Percentiles rank a stretch among this genome's conserved stretches.
Evolutionary conservation across 495 filamentous ascomycete species (phyloP).

Genomic region (Penicillium paxilli): DNA sequence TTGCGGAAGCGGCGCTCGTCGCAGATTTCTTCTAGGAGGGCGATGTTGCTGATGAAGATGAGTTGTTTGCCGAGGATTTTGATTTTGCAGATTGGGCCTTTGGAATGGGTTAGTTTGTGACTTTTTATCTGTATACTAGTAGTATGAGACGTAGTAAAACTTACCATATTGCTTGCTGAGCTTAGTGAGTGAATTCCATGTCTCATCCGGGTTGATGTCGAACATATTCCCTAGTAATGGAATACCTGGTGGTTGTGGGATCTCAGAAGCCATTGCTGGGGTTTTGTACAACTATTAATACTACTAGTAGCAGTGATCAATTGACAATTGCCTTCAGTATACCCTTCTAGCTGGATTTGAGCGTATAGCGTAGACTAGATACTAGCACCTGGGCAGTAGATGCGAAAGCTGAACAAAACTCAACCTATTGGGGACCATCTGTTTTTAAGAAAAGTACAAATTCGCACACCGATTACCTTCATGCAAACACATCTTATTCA

Average conservation of each 20-base stretch:
- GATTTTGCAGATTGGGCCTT: conserved; percentile 72
- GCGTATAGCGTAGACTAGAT: too few relatives aligned
- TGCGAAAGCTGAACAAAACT: too few relatives aligned
- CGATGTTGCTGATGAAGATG: conserved; percentile 55
- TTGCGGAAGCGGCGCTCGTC: conserved; percentile 74
- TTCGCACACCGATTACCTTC: too few relatives aligned
- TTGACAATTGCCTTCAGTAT: too few relatives aligned
- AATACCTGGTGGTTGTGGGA: conserved; percentile 66
- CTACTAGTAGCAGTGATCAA: too few relatives aligned
- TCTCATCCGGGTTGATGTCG: conserved; percentile 60
- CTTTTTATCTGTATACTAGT: not conserved
- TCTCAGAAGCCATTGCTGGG: conserved; percentile 43
- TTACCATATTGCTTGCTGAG: conserved; percentile 67
- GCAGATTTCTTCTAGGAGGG: conserved; percentile 67
- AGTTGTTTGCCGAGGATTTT: conserved; percentile 52
- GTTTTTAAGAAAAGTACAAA: too few relatives aligned
- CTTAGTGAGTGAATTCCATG: conserved; percentile 61
- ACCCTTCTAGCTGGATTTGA: too few relatives aligned
- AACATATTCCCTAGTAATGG: conserved; percentile 70
- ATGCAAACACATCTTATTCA: too few relatives aligned
- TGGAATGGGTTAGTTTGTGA: conserved; percentile 10
- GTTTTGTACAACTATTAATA: too few relatives aligned
- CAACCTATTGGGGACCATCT: too few relatives aligned
- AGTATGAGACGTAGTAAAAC: too few relatives aligned
- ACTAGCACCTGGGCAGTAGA: too few relatives aligned